phyloP scores from a whole-genome alignment of 2,329 filamentous ascomycete species.

The Trichoderma harzianum region DNA sequence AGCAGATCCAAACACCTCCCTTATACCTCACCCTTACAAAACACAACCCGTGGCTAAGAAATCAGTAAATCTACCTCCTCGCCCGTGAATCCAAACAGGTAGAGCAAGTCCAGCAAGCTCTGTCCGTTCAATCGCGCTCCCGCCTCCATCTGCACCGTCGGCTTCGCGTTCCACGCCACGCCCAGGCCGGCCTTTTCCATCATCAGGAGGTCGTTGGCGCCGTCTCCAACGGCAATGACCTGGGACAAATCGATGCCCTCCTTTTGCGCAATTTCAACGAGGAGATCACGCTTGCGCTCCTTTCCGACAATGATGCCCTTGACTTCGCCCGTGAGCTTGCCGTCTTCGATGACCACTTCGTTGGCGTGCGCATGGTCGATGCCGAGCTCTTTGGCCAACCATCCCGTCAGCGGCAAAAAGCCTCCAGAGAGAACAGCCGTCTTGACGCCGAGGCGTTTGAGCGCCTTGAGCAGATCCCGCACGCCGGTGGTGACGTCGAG shows the following conservation, averaged over 20 bases:
- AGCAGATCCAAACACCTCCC: neutral
- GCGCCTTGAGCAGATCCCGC: constrained; percentile 64
- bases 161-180: constrained; percentile 82
- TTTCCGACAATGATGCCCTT: constrained; percentile 71
- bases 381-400: constrained; percentile 76
- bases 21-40: neutral
- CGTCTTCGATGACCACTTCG: constrained; percentile 62
- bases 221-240: constrained; percentile 73
- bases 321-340: constrained; percentile 67
- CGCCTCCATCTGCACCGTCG: constrained; percentile 74
- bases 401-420: constrained; percentile 83
- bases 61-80: constrained; percentile 48
- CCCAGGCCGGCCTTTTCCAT: constrained; percentile 71
- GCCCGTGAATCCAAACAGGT: constrained; percentile 68
- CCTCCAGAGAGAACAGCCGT: constrained; percentile 90
- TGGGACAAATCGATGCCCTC: constrained; percentile 65
- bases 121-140: constrained; percentile 68
- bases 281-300: constrained; percentile 68
- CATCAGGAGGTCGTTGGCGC: constrained; percentile 81
- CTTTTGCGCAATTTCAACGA: constrained; percentile 66
- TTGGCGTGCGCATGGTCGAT: constrained; percentile 90
- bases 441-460: constrained; percentile 78
- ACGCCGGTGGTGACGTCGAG: constrained; percentile 83
- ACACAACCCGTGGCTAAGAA: neutral
- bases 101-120: constrained; percentile 68